A percentile compares a stretch with the other conserved stretches of the same genome.
These are phyloP conservation scores for Babesia microti DNA, from an alignment of 169 alveolate species.

Conservation along the genomic window DNA sequence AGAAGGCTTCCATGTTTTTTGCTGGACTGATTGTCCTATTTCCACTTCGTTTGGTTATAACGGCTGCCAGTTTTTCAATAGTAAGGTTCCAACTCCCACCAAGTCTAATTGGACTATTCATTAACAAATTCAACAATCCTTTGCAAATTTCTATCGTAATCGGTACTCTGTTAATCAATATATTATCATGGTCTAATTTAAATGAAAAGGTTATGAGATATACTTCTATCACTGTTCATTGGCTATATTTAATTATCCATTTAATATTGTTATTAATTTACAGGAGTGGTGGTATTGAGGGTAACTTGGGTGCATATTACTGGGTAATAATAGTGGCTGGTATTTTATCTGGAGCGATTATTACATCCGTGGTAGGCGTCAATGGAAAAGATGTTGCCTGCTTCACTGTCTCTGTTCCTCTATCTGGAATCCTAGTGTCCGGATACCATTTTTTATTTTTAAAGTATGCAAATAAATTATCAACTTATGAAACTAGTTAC, in stretches of 20 bases:
- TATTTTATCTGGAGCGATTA: not conserved
- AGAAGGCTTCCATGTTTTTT: conserved; percentile 15
- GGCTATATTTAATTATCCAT: conserved; percentile 2
- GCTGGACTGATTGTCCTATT: conserved; percentile 12
- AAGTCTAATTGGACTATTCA: conserved; percentile 1
- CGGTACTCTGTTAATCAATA: not conserved
- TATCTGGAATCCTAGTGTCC: conserved; percentile 6
- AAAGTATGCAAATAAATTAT: not conserved
- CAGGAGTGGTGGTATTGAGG: conserved; percentile 13
- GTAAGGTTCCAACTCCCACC: conserved; percentile 9
- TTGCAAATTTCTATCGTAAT: conserved; percentile 3
- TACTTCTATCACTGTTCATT: conserved; percentile 7
- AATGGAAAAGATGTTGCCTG: conserved; percentile 3
- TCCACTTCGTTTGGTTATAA: conserved; percentile 5
- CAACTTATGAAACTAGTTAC: conserved; percentile 1
- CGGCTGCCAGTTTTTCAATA: conserved; percentile 15
- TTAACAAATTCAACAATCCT: conserved; percentile 11
- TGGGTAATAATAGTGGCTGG: conserved; percentile 7
- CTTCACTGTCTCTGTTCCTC: conserved; percentile 3
- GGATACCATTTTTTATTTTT: not conserved
- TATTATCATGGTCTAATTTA: no score
- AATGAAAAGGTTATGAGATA: no score
- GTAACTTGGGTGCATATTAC: conserved; percentile 7
- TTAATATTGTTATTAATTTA: conserved; percentile 5
- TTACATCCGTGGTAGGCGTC: not conserved